Evolutionary conservation across 441 rosid genomes (phyloP).

Genomic region (Pelargonium myrrhifolium): DNA sequence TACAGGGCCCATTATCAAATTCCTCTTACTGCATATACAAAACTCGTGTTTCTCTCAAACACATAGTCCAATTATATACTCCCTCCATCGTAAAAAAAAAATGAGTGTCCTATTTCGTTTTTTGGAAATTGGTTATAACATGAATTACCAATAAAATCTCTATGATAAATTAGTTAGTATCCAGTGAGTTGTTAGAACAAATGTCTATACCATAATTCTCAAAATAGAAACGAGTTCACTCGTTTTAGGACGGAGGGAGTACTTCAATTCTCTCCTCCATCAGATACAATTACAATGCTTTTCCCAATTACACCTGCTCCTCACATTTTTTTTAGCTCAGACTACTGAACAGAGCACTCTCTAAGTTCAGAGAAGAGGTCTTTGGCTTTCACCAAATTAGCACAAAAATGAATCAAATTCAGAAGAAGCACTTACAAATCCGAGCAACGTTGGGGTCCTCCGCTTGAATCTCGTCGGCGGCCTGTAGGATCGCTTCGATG

Average conservation of each 20-base stretch:
- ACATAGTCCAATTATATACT: not conserved
- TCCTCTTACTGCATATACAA: no score
- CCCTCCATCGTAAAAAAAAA: no score
- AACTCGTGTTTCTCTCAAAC: not conserved
- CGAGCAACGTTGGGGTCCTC: conserved; percentile 76
- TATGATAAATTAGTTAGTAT: no score
- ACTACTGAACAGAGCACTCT: not conserved
- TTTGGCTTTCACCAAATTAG: not conserved
- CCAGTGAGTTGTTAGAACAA: no score
- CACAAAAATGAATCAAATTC: not conserved
- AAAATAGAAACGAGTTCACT: no score
- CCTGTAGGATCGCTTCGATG: conserved; percentile 82
- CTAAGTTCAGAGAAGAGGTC: not conserved
- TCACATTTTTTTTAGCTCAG: not conserved
- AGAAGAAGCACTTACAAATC: conserved; percentile 45
- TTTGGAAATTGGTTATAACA: no score
- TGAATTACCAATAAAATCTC: no score
- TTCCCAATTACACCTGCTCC: not conserved
- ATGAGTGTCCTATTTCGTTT: no score
- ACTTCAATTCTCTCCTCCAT: not conserved
- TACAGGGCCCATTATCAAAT: not conserved
- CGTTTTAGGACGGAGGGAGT: no score
- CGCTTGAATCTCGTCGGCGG: conserved; percentile 89
- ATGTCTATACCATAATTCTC: no score
- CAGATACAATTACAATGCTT: not conserved